A percentile compares a stretch with the other conserved stretches of the same genome.
Evolutionary conservation across 2,329 filamentous ascomycete genomes (phyloP).

Genomic region (Penicillium sp.): DNA sequence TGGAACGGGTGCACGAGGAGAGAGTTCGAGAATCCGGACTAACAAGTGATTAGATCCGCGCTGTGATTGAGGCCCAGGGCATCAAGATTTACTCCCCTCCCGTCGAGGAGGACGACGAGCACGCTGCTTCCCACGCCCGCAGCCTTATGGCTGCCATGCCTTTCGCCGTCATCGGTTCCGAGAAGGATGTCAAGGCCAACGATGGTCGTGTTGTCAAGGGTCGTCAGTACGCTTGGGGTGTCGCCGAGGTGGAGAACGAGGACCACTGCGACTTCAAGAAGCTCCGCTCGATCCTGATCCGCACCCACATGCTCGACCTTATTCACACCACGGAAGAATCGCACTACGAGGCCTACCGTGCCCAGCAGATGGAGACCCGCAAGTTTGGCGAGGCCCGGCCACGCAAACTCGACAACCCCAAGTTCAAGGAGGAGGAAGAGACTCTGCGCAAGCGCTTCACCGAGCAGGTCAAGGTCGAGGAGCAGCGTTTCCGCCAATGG

Average conservation of each 20-base stretch:
- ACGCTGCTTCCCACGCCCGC: conserved; percentile 89
- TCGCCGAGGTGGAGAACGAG: conserved; percentile 99
- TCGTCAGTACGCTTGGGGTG: conserved; percentile 98
- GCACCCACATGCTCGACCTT: conserved; percentile 98
- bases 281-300: conserved; percentile 96
- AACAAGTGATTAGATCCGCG: conserved; percentile 67
- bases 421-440: conserved; percentile 99
- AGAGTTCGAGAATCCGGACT: not conserved
- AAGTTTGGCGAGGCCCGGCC: conserved; percentile 98
- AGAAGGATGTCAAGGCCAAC: conserved; percentile 97
- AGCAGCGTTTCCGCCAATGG: conserved; percentile 98
- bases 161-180: conserved; percentile 96
- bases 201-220: conserved; percentile 98
- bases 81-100: conserved; percentile 99
- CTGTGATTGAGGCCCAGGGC: conserved; percentile 94
- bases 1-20: not conserved
- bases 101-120: conserved; percentile 96
- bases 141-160: conserved; percentile 96
- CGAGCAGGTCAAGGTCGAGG: conserved; percentile 99
- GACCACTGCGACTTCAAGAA: conserved; percentile 99
- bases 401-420: conserved; percentile 98
- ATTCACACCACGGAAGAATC: conserved; percentile 99
- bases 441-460: conserved; percentile 97
- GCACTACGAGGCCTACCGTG: conserved; percentile 98
- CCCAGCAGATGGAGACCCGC: conserved; percentile 99